Conservation (phyloP, 2,329 filamentous ascomycete species). For the Parastagonospora avenae region DNA sequence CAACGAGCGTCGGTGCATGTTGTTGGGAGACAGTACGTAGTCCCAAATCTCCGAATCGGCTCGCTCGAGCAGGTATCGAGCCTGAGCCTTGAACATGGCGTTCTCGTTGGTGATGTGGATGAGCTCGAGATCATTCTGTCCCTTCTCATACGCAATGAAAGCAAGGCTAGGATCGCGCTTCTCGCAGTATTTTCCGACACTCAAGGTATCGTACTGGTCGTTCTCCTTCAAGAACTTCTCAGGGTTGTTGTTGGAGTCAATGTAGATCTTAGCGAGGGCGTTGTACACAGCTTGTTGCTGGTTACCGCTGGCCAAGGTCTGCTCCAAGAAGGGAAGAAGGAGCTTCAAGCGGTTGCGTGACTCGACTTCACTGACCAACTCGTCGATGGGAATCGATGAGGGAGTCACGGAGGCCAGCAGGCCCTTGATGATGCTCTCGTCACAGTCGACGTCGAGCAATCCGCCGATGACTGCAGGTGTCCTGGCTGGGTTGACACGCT, state of each 20-base stretch:
- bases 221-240: conserved; percentile 98
- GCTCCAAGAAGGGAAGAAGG: conserved; percentile 92
- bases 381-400: conserved; percentile 86
- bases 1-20: conserved; percentile 89
- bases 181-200: conserved; percentile 96
- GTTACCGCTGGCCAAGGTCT: conserved; percentile 85
- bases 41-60: conserved; percentile 90
- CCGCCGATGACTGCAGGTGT: conserved; percentile 94
- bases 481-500: conserved; percentile 89
- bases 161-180: conserved; percentile 96
- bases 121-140: conserved; percentile 94
- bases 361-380: conserved; percentile 94
- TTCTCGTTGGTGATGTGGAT: conserved; percentile 99
- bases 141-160: conserved; percentile 94
- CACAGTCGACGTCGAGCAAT: conserved; percentile 93
- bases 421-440: conserved; percentile 94
- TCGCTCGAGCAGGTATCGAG: conserved; percentile 89
- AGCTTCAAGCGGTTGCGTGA: conserved; percentile 94
- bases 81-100: conserved; percentile 99
- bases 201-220: conserved; percentile 90
- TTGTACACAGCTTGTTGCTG: conserved; percentile 97
- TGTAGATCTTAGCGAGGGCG: conserved; percentile 98
- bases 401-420: conserved; percentile 84
- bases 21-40: conserved; percentile 94
- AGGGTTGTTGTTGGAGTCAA: conserved; percentile 97